phyloP scores from a whole-genome alignment of 2,329 filamentous ascomycete species.

The Chrysoporthe austroafricana region DNA sequence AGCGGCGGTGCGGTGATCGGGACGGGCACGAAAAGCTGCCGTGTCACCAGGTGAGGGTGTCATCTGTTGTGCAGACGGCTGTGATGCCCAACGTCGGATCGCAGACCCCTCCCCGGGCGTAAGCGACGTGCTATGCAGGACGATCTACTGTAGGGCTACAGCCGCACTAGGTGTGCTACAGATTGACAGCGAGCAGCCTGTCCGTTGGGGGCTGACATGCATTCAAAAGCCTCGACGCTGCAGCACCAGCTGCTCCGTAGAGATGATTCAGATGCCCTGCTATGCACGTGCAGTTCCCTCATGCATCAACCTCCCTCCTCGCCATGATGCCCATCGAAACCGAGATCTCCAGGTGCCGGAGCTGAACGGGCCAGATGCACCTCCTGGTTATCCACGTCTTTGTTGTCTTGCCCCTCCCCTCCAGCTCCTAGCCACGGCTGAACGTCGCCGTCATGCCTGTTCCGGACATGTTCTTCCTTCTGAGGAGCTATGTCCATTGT shows the following conservation, averaged over 20 bases:
- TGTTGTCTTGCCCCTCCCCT: background rate
- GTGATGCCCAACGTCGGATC: too few species aligned
- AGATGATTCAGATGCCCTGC: background rate
- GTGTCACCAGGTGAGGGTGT: background rate
- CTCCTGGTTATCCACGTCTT: background rate
- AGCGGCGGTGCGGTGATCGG: background rate
- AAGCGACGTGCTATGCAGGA: background rate
- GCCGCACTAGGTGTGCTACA: background rate
- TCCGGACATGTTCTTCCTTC: background rate
- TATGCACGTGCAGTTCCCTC: background rate
- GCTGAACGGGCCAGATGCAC: background rate
- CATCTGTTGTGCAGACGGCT: background rate
- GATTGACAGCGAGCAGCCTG: background rate
- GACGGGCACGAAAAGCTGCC: background rate
- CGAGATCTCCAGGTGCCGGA: background rate
- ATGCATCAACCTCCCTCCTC: background rate
- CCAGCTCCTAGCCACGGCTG: slow-evolving; percentile 1
- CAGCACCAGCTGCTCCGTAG: background rate
- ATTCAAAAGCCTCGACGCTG: background rate
- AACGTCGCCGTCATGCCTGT: background rate
- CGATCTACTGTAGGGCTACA: background rate
- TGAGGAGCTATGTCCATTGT: background rate
- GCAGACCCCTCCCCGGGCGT: background rate
- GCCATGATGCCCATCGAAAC: background rate
- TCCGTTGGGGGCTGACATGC: background rate